Evolutionary conservation across 169 alveolate genomes (phyloP).

Genomic region (Plasmodium sp.): DNA sequence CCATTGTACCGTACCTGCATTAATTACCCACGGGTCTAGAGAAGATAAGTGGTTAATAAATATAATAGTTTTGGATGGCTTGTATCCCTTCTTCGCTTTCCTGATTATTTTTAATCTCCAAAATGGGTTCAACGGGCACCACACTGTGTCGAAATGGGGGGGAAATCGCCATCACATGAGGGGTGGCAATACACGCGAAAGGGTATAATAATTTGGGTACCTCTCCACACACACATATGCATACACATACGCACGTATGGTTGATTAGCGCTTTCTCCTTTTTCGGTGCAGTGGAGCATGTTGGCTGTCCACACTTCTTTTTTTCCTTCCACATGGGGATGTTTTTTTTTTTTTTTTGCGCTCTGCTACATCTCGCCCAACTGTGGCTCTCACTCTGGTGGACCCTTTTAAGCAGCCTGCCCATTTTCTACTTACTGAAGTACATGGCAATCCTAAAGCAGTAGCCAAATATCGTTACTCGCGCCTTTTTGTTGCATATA

Average conservation of each 20-base stretch:
- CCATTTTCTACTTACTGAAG: conserved; percentile 20
- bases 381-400: not conserved
- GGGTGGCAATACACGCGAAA: not conserved
- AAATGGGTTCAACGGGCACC: conserved; percentile 76
- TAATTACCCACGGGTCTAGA: conserved; percentile 85
- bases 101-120: conserved; percentile 76
- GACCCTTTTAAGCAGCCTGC: not conserved
- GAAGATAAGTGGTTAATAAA: conserved; percentile 79
- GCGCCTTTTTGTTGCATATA: conserved; percentile 3
- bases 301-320: not conserved
- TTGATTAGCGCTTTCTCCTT: not conserved
- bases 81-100: conserved; percentile 46
- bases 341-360: not conserved
- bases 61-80: conserved; percentile 72
- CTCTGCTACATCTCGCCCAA: not conserved
- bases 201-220: not conserved
- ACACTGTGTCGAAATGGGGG: conserved; percentile 7
- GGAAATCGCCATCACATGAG: not conserved
- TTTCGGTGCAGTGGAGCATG: not conserved
- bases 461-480: conserved; percentile 6
- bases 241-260: not conserved
- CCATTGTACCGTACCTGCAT: conserved; percentile 74
- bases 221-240: not conserved
- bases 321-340: not conserved
- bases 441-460: not conserved